Evolutionary conservation across 495 filamentous ascomycete genomes (phyloP).

Genomic region (Lentithecium fluviatile): DNA sequence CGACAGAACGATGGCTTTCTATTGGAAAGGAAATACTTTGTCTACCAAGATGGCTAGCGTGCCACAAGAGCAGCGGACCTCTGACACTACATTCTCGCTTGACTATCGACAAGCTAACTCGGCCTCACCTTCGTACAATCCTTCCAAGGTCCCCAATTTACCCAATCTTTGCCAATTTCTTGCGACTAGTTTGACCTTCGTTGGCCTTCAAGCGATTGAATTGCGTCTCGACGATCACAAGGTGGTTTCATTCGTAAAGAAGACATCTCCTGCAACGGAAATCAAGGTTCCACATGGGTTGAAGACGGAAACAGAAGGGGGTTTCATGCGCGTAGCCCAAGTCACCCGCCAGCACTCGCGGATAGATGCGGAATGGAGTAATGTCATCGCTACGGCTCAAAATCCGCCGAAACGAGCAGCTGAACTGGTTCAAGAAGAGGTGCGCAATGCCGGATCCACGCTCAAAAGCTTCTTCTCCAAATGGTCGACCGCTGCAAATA

Average conservation of each 20-base stretch:
- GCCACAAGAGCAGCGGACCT: slow-evolving; percentile 55
- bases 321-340: slow-evolving; percentile 73
- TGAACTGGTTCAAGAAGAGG: slow-evolving; percentile 24
- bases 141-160: slow-evolving; percentile 64
- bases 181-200: slow-evolving; percentile 93
- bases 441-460: slow-evolving; percentile 50
- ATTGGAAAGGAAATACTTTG: slow-evolving; percentile 94
- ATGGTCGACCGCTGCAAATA: slow-evolving; percentile 34
- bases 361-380: slow-evolving; percentile 90
- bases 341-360: slow-evolving; percentile 80
- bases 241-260: slow-evolving; percentile 75
- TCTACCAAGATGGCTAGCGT: slow-evolving; percentile 81
- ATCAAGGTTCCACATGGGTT: slow-evolving; percentile 77
- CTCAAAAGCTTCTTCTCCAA: slow-evolving; percentile 76
- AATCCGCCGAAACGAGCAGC: slow-evolving; percentile 26
- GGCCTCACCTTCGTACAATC: slow-evolving; percentile 58
- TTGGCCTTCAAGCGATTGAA: slow-evolving; percentile 81
- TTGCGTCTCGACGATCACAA: slow-evolving; percentile 86
- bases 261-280: slow-evolving; percentile 68
- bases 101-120: slow-evolving; percentile 75
- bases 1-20: slow-evolving; percentile 91
- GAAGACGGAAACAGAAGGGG: slow-evolving; percentile 75
- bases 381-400: slow-evolving; percentile 60
- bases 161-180: slow-evolving; percentile 87
- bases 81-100: slow-evolving; percentile 84